phyloP scores from a whole-genome alignment of 164 flowering plant genomes.

The Sedum album region DNA sequence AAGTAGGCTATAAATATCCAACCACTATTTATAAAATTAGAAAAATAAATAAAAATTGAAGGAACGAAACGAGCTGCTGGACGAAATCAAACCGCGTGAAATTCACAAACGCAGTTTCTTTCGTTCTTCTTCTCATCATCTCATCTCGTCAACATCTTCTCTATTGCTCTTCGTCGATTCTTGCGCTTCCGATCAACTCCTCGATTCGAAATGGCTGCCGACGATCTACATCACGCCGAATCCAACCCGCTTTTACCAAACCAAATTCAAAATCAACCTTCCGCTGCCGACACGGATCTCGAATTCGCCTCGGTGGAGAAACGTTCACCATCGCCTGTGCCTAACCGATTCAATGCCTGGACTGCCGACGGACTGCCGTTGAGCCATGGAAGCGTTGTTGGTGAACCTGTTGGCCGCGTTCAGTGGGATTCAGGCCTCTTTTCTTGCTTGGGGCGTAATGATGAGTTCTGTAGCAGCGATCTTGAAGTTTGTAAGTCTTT shows the following conservation, averaged over 20 bases:
- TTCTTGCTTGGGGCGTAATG: constrained; percentile 74
- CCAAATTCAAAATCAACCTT: not conserved
- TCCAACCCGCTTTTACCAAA: not conserved
- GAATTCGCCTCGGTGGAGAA: not conserved
- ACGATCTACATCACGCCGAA: not conserved
- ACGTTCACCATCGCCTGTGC: not conserved
- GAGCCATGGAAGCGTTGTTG: constrained; percentile 55
- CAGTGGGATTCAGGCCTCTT: constrained; percentile 69
- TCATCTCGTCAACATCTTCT: not conserved
- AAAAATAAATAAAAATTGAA: not conserved
- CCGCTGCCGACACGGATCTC: not conserved
- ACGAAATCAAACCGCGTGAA: not conserved
- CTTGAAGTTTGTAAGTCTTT: constrained; percentile 85
- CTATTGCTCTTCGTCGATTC: not conserved
- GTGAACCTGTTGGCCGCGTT: constrained; percentile 48
- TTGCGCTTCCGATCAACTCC: not conserved
- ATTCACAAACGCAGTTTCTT: not conserved
- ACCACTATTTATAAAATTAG: not conserved
- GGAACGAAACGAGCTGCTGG: not conserved
- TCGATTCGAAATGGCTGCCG: not conserved
- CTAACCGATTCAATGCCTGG: constrained; percentile 26
- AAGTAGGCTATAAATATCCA: too few relatives aligned
- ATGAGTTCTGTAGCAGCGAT: constrained; percentile 93
- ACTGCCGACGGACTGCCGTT: constrained; percentile 73
- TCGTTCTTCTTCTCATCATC: not conserved